phyloP scores from a whole-genome alignment of 352 stramenopile genomes.

The Poterioochromonas sp. region DNA sequence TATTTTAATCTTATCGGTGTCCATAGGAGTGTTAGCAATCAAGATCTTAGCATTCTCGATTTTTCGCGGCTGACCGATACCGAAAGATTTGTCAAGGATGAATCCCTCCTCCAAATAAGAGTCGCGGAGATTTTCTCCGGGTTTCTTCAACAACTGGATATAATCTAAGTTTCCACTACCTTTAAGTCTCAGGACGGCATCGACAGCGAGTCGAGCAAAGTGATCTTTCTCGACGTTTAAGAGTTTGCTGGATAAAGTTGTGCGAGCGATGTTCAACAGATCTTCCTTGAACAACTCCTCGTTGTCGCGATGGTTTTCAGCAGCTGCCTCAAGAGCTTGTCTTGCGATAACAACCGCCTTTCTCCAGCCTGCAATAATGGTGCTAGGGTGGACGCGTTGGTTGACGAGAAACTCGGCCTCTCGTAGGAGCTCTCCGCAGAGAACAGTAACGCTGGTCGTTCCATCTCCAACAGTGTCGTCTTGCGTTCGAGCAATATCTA shows the following conservation, averaged over 20 bases:
- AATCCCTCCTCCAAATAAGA: conserved; percentile 98
- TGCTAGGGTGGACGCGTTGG: conserved; percentile 80
- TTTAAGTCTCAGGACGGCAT: conserved; percentile 90
- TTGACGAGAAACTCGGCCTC: conserved; percentile 85
- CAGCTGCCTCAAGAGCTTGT: conserved; percentile 63
- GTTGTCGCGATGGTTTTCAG: conserved; percentile 67
- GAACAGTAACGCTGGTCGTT: conserved; percentile 71
- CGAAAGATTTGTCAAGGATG: conserved; percentile 86
- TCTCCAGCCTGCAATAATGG: conserved; percentile 94
- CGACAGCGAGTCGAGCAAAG: conserved; percentile 88
- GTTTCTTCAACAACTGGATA: conserved; percentile 77
- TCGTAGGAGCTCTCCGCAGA: conserved; percentile 92
- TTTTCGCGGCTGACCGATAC: conserved; percentile 83
- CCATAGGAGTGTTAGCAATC: conserved; percentile 97
- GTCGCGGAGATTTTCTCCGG: conserved; percentile 84
- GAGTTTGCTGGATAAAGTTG: conserved; percentile 96
- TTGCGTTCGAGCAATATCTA: conserved; percentile 97
- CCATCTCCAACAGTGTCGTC: conserved; percentile 98
- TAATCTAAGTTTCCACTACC: conserved; percentile 55
- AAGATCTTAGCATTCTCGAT: conserved; percentile 97
- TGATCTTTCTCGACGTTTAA: conserved; percentile 95
- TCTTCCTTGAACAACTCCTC: conserved; percentile 73
- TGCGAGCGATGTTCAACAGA: conserved; percentile 87
- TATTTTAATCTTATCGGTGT: conserved; percentile 99
- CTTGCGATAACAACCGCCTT: conserved; percentile 78